Conservation (phyloP, 441 rosid genomes). For the Populus hybrid region DNA sequence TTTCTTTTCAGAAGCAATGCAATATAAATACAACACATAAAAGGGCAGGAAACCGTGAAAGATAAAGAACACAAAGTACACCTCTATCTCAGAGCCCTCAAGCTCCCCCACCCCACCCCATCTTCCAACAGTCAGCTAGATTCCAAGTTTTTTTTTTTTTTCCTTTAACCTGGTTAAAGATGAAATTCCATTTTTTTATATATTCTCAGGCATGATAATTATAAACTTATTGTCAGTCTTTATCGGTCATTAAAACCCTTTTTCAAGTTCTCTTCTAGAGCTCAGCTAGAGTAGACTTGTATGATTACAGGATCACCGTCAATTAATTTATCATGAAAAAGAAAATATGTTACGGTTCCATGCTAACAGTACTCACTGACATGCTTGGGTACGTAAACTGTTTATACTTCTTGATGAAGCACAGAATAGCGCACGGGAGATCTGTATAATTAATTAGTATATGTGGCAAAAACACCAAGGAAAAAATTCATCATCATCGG, state of each 20-base stretch:
- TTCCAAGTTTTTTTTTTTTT: background rate
- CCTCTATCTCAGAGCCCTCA: background rate
- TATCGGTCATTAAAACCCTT: background rate
- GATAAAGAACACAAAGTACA: background rate
- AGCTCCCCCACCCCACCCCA: background rate
- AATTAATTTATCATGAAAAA: background rate
- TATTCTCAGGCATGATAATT: background rate
- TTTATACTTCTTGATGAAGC: background rate
- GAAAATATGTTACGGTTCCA: background rate
- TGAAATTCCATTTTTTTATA: background rate
- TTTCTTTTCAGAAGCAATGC: constrained; percentile 17
- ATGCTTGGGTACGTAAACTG: background rate
- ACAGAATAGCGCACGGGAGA: background rate
- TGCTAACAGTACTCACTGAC: background rate
- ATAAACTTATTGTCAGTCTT: background rate
- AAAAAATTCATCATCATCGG: background rate
- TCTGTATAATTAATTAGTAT: background rate
- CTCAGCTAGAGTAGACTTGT: background rate
- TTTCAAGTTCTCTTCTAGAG: background rate
- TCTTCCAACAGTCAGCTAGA: background rate
- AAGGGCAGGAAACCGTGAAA: background rate
- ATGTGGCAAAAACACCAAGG: background rate
- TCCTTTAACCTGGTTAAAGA: background rate
- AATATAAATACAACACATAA: background rate
- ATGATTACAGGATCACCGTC: background rate